Evolutionary conservation across 176 grass and related monocot species (phyloP), one percentile per base, ranked within the genome.

Genomic region (Echinochloa phyllopogon): DNA sequence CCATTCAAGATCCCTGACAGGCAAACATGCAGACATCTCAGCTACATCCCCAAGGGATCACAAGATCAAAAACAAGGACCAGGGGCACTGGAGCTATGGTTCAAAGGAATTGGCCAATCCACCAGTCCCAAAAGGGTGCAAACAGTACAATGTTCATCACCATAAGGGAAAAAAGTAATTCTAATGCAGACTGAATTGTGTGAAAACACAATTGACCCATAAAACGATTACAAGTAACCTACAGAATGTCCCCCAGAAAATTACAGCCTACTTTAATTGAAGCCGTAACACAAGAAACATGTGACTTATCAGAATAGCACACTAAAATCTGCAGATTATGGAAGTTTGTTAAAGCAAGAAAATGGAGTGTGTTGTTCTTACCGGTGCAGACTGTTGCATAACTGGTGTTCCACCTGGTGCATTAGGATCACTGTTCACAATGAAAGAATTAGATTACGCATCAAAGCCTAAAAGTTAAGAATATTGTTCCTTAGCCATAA

Each of bases 371-470:
- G 14, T 24, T 44, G 3, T 80, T 64, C 88, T 83, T 99, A 99
- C 97, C 72, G 77, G 88, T 82, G 84, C 93, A 89, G 92, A 74
- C 79, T 96, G 97, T 70, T 99, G 97, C 97, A 99, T 99, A 68
- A 99, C 88, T 75, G 97, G 97, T 24, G 90, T 96, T 85, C 97
- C 97, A 84, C 97, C 97, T 83, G 97, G 97, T 73, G 97, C 97
- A 83, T 92, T 96, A 42, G 88, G 89, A 71, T 99, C 94, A 44
- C 96, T 99, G 89, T 89, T 78, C 51, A 87, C 23, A 89, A 58
- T 48, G 29, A 81, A 69, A 86, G 50, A 76, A 79, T 5, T 12
- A 69, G 21, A 75, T 85, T 85, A 52, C 85, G 73, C 67, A 85
- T 27, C 23, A 63, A 23, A 39, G 81, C 47, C 17, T 68, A 57